phyloP scores from a whole-genome alignment of 176 grass and related monocot species.

The Oryza glaberrima region DNA sequence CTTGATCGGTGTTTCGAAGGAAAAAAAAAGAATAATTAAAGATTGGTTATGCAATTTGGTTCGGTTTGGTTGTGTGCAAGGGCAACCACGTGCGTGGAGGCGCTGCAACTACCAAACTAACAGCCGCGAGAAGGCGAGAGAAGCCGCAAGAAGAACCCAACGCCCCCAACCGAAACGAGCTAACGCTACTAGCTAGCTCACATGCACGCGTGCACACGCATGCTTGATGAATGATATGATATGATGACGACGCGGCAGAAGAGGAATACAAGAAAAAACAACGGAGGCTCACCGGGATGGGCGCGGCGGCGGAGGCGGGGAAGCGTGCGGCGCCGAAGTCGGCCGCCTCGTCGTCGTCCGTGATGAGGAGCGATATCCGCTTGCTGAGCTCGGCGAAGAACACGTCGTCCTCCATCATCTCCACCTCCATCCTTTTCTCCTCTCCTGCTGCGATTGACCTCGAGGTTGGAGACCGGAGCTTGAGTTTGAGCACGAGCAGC shows the following conservation, averaged over 20 bases:
- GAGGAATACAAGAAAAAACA: too few species aligned
- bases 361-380: constrained; percentile 91
- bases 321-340: constrained; percentile 53
- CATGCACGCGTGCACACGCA: constrained; percentile 6
- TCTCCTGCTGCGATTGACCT: background rate
- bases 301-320: constrained; percentile 43
- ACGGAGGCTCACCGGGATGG: constrained; percentile 44
- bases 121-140: constrained; percentile 17
- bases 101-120: constrained; percentile 36
- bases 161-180: background rate
- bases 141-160: constrained; percentile 26
- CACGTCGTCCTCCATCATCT: constrained; percentile 83
- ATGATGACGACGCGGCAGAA: background rate
- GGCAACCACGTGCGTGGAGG: constrained; percentile 19
- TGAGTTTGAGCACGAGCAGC: background rate
- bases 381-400: constrained; percentile 97
- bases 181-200: background rate
- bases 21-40: background rate
- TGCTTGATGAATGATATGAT: background rate
- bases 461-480: background rate
- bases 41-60: background rate
- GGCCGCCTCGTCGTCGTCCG: constrained; percentile 85
- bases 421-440: constrained; percentile 36
- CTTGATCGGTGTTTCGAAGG: background rate
- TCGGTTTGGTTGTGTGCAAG: constrained; percentile 19